Percentiles rank a stretch among this genome's conserved stretches.
Evolutionary conservation across 257 asterid species (phyloP).

Genomic region (Galeopsis tetrahit): DNA sequence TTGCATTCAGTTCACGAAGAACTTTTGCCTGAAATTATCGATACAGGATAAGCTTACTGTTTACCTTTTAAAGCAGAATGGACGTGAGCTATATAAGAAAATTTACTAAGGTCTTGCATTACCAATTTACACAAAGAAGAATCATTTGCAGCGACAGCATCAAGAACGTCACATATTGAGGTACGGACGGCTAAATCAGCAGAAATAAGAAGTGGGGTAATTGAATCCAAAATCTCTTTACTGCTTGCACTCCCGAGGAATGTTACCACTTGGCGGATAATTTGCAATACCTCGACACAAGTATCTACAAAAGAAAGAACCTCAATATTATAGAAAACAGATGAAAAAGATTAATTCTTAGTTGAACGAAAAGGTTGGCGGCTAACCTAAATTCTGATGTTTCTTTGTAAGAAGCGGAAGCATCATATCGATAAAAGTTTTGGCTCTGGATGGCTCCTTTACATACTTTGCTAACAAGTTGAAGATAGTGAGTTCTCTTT

Average conservation of each 20-base stretch:
- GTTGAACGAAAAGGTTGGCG: too few species aligned
- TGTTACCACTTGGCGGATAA: conserved; percentile 55
- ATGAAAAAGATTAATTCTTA: conserved; percentile 3
- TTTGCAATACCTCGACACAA: conserved; percentile 56
- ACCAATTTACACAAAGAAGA: conserved; percentile 67
- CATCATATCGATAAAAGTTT: conserved; percentile 72
- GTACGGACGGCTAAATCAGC: conserved; percentile 60
- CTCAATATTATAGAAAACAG: conserved; percentile 17
- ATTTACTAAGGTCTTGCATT: conserved; percentile 32
- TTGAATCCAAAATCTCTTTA: conserved; percentile 56
- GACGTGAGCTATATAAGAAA: background rate
- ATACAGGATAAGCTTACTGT: conserved; percentile 27
- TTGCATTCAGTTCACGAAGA: conserved; percentile 78
- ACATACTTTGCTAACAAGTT: conserved; percentile 67
- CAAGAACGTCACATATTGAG: conserved; percentile 81
- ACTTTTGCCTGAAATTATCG: conserved; percentile 66
- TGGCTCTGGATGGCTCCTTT: conserved; percentile 66
- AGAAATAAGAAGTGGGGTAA: conserved; percentile 74
- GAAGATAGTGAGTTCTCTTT: conserved; percentile 69
- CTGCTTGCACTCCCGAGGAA: conserved; percentile 58
- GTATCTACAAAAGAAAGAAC: conserved; percentile 55
- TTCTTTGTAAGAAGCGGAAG: conserved; percentile 72
- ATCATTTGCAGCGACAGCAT: conserved; percentile 70
- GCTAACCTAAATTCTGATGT: conserved; percentile 67
- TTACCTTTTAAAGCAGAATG: background rate